phyloP scores from a whole-genome alignment of 192 early-diverging fungal genomes.

The Umbelopsis vinacea region DNA sequence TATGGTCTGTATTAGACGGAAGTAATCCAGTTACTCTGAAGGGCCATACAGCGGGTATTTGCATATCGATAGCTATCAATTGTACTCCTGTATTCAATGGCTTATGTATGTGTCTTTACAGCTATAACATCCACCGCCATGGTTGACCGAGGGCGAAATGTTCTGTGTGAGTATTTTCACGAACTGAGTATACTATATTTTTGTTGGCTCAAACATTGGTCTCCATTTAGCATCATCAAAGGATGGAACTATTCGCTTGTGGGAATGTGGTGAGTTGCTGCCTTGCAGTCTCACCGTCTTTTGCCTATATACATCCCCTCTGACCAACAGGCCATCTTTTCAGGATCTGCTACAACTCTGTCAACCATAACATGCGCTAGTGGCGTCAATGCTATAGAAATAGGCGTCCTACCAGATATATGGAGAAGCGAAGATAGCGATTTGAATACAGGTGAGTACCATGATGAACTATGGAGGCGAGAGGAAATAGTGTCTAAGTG shows the following conservation, averaged over 20 bases:
- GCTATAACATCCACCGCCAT: conserved; percentile 69
- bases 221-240: conserved; percentile 49
- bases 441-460: no score
- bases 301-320: background rate
- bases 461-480: no score
- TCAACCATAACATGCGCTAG: conserved; percentile 35
- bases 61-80: background rate
- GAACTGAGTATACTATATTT: background rate
- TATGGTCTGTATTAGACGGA: conserved; percentile 81
- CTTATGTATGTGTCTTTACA: background rate
- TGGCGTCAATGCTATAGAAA: conserved; percentile 43
- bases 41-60: conserved; percentile 63
- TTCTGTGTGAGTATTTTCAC: conserved; percentile 55
- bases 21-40: conserved; percentile 72
- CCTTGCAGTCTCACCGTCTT: background rate
- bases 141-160: conserved; percentile 66
- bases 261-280: conserved; percentile 59
- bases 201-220: background rate
- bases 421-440: background rate
- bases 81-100: background rate
- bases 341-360: conserved; percentile 50
- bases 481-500: background rate
- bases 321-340: background rate
- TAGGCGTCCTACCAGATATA: conserved; percentile 24
- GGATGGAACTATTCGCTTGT: conserved; percentile 59